Evolutionary conservation across 2,329 filamentous ascomycete species (phyloP).

Genomic region (Sphaerostilbella broomeana): DNA sequence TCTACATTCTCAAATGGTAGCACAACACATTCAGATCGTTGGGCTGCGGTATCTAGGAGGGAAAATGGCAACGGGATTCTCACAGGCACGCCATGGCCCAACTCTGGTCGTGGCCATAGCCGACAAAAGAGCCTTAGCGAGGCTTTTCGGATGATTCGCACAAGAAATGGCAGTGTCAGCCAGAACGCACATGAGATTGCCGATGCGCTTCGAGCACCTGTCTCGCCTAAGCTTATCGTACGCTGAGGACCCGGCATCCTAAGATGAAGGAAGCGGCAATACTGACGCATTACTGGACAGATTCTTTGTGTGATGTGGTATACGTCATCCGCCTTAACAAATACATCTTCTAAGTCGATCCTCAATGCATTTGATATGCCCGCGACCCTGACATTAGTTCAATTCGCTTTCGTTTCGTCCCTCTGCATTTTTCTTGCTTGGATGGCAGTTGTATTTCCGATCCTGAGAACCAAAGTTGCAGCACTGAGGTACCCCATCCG

Average conservation of each 20-base stretch:
- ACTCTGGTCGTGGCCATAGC: conserved; percentile 46
- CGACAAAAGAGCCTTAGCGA: conserved; percentile 84
- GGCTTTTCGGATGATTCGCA: conserved; percentile 76
- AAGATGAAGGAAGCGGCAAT: not conserved
- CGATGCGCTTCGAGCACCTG: conserved; percentile 79
- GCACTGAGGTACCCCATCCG: conserved; percentile 80
- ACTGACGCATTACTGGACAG: conserved; percentile 40
- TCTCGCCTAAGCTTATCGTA: conserved; percentile 57
- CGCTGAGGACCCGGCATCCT: too few relatives aligned
- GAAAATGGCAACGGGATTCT: conserved; percentile 10
- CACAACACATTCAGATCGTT: conserved; percentile 19
- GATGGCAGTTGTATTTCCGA: conserved; percentile 65
- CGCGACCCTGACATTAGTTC: conserved; percentile 82
- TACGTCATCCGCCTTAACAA: conserved; percentile 88
- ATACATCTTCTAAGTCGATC: conserved; percentile 96
- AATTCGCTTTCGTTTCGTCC: conserved; percentile 87
- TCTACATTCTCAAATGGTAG: conserved; percentile 24
- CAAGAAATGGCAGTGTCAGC: conserved; percentile 75
- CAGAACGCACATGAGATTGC: conserved; percentile 92
- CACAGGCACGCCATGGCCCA: conserved; percentile 18
- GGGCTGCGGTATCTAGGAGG: conserved; percentile 2
- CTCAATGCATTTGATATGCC: conserved; percentile 86
- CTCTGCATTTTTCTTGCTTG: conserved; percentile 79
- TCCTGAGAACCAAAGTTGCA: conserved; percentile 63
- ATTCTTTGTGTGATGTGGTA: conserved; percentile 87